Evolutionary conservation across 768 basidiomycete genomes (phyloP), one percentile per base, ranked within the genome.

Genomic region (Psilocybe cyanescens): DNA sequence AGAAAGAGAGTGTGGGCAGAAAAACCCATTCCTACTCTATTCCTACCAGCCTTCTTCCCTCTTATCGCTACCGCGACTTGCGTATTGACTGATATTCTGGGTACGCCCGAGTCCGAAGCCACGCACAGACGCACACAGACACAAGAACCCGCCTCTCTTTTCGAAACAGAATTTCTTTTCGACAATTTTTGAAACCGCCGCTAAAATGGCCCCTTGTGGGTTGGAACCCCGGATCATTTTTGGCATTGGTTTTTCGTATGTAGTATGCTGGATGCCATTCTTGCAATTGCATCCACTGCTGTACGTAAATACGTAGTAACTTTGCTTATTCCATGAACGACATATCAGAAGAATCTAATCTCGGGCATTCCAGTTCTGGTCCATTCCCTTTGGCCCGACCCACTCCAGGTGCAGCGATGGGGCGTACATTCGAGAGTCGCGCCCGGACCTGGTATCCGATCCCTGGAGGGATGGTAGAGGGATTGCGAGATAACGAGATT

Each of bases 31-130:
- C 53, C 60, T 54, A 58, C 56, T 58, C 47, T 53, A 52, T 59
- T 58, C 41, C 41, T 5, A n/a, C 41, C 41, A 9, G n/a, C 41
- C 14, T 44, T 44, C 41, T 59, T 53, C 50, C 50, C 19, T 59
- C 51, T 51, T 41, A 53, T 45, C 44, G 35, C 19, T 44, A 28
- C 55, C 54, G 55, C 55, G 33, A 50, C 50, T 44, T 50, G 31
- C 44, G 31, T 39, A 50, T 51, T 45, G 48, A 28, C 45, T 46
- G 39, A 48, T 49, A 30, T 62, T 62, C 57, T 62, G 50, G 51
- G n/a, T 39, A 62, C 46, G 44, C 58, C 61, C 61, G 61, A 62
- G 44, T 62, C 61, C 61, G 61, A 62, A 56, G 61, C 46, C 49
- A 62, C 51, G 50, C 56, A 58, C 50, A 50, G 31, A 17, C 51